Base-by-base conservation (phyloP, 257 asterid species). In the Capsicum baccatum region DNA sequence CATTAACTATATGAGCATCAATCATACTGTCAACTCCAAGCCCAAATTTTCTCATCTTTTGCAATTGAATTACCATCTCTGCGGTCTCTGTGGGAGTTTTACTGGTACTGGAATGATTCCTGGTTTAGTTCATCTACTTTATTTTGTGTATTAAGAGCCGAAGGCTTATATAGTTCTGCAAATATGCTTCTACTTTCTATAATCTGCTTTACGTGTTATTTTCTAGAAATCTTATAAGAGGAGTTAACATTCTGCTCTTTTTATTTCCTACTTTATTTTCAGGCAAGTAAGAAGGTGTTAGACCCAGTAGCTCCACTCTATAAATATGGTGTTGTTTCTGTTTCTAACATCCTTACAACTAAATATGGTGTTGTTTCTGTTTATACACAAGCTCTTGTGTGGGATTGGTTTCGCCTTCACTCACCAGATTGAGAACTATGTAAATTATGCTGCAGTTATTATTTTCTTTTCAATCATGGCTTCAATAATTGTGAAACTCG, bases 241-340 rank as follows among this genome's bases (percentile, higher is more conserved):
- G 35, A 74, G 8, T 21, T 54, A 13, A 37, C 15, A 68, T 85
- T 70, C 55, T 7, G 68, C 80, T 71, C 39, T 64, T 59, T 69
- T 66, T 73, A 42, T 58, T 80, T 79, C 50, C 42, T 83, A 58
- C 70, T 8, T 15, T 33, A 59, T 15, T 68, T 83, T 56, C 92
- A 96, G 99, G 94, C 89, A 82, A 93, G 95, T 78, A 89, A 94
- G 87, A 95, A 91, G 90, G 93, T 88, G 69, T 82, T 95, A 85
- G 98, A 97, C 55, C 98, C 98, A 63, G 97, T 97, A 83, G 98
- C 98, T 90, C 99, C 98, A n/a, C 85, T 97, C 68, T 90, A 97
- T 89, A 93, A 94, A 85, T 97, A 97, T 80, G 86, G 93, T 88
- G 87, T 90, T 68, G 92, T 95, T 81, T 97, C 99, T 37, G 91